A percentile compares a stretch with the other conserved stretches of the same genome.
These are phyloP conservation scores for Seminavis robusta DNA, from an alignment of 108 stramenopile species.

Conservation along the genomic window DNA sequence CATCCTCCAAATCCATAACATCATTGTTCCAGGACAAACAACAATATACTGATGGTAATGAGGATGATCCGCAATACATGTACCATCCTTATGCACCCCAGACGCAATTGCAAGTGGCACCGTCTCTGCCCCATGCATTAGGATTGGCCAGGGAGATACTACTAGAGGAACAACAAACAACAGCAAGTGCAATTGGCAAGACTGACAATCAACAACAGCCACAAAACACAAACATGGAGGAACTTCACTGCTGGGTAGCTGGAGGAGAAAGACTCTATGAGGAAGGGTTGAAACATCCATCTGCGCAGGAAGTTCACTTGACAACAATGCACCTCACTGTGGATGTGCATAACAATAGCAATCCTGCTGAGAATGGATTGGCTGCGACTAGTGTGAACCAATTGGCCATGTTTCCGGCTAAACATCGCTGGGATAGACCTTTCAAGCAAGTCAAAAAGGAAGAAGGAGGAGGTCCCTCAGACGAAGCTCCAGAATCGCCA, in stretches of 20 bases:
- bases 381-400: neutral
- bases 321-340: constrained; percentile 53
- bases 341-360: no score
- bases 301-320: constrained; percentile 48
- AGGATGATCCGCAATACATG: no score
- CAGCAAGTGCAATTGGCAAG: neutral
- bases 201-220: constrained; percentile 3
- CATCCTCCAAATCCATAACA: no score
- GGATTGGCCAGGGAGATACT: constrained; percentile 39
- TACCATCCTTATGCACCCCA: no score
- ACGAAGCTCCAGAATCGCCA: no score
- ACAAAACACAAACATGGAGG: neutral
- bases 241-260: constrained; percentile 69
- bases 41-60: constrained; percentile 6
- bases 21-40: constrained; percentile 68
- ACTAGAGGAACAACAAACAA: constrained; percentile 6
- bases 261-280: constrained; percentile 71
- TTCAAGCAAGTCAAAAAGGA: constrained; percentile 3
- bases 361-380: neutral
- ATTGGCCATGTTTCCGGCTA: constrained; percentile 15
- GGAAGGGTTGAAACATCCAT: constrained; percentile 57
- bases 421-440: constrained; percentile 23
- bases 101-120: constrained; percentile 29
- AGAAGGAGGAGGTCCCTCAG: neutral
- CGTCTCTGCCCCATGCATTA: constrained; percentile 68